Base-by-base conservation (phyloP, 352 stramenopile genomes). In the Globisporangium perplexum region DNA sequence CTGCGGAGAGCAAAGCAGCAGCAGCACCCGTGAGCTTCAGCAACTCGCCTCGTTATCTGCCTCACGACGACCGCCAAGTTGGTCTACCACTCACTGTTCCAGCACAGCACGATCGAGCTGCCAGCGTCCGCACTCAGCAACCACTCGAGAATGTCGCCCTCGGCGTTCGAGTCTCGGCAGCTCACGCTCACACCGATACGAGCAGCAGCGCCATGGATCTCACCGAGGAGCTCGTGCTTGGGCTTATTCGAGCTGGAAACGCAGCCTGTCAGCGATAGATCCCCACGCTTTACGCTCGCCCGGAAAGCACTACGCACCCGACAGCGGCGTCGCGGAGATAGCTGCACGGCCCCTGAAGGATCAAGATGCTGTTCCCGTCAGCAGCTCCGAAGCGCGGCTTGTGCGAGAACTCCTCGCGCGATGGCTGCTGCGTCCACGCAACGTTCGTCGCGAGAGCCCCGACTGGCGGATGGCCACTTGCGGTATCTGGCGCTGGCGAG, bases 51-150 rank as follows among this genome's bases (percentile, higher is more conserved):
- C 31, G 31, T 15, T 38, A 11, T 11, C 8, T 12, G 28, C 7
- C 28, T 31, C 28, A 31, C 31, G 10, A 38, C 15, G n/a, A n/a
- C n/a, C 11, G 31, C 31, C 12, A 15, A 17, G 31, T 15, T 12
- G 31, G 12, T 12, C 31, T 8, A 17, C 31, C 31, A 33, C 55
- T 28, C 56, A 78, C 69, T 65, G 48, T 71, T 72, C 69, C 69
- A 83, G 33, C 60, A 69, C 33, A 85, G 31, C 7, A 85, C 60
- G 33, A 85, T 57, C 24, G 65, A 51, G 20, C 53, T 59, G 4
- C 35, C 26, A 7, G 54, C 39, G 10, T 49, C 26, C 4, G 65
- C 47, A 5, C 20, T 36, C 18, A 74, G 63, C 18, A 74, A 44
- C 59, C 49, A 69, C 42, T 74, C 62, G 23, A 74, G 42, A 36